Evolutionary conservation across 2,329 filamentous ascomycete genomes (phyloP), one percentile per base, ranked within the genome.

Genomic region (Neofusicoccum umdonicola): DNA sequence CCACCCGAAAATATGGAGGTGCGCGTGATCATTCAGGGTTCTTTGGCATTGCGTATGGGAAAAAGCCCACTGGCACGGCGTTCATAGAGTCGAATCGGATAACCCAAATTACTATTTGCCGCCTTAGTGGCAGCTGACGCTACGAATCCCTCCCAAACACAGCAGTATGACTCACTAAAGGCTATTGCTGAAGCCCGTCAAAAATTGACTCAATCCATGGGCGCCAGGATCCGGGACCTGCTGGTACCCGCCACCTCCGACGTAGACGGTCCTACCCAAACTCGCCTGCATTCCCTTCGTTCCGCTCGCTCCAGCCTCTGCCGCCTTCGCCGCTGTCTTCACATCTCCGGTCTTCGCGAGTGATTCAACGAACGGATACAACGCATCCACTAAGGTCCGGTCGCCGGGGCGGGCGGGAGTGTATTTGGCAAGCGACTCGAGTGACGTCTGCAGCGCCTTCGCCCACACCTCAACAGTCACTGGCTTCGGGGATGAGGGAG

Each of bases 271-370:
- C 65, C 92, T 82, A 7, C 95, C 95, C 45, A 99, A 81, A 70
- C 89, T 95, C 47, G 95, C 92, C 76, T 90, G 87, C 93, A 99
- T 97, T 27, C 90, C 90, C 81, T 93, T 96, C 19, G 95, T 98
- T 35, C 86, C 86, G 68, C 94, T 89, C 3, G 93, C 90, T 0
- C 90, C 95, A 52, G 87, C 83, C 68, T 86, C 85, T 0, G 93
- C 89, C 1, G 91, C 92, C 70, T 87, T 82, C 0, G 92, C 92
- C 7, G 95, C 93, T 73, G 87, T 83, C 68, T 86, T 84, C 19
- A 95, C 76, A 73, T 91, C 86, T 13, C 86, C 86, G 0, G 87
- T 88, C 71, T 84, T 78, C 6, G 79, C 82, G 2, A 98, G 83
- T 3, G 84, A 86, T 48, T 92, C 85, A 60, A 96, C 88, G 74